Evolutionary conservation across 768 basidiomycete species (phyloP).

Genomic region (Tylopilus rubrobrunneus): DNA sequence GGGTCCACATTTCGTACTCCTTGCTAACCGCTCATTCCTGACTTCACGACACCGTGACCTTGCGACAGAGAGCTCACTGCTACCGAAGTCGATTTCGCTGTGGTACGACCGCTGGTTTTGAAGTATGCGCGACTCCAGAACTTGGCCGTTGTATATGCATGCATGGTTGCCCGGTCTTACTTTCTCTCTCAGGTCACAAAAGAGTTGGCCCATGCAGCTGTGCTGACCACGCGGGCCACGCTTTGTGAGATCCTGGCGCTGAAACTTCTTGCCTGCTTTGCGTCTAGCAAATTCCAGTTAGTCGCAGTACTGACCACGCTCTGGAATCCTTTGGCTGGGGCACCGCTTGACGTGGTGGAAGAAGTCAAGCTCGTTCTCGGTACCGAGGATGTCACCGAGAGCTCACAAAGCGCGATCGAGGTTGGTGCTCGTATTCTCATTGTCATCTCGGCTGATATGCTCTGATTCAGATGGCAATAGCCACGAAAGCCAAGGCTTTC

Average conservation of each 20-base stretch:
- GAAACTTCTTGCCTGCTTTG: constrained; percentile 76
- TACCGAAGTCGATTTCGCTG: constrained; percentile 75
- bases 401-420: constrained; percentile 82
- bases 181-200: constrained; percentile 66
- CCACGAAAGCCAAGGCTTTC: constrained; percentile 80
- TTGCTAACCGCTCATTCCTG: not conserved
- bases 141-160: constrained; percentile 70
- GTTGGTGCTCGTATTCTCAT: constrained; percentile 39
- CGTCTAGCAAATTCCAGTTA: constrained; percentile 70
- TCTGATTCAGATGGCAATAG: constrained; percentile 72
- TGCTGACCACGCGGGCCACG: constrained; percentile 68
- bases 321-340: constrained; percentile 85
- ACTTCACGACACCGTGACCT: not conserved
- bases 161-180: constrained; percentile 74
- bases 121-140: constrained; percentile 79
- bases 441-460: not conserved
- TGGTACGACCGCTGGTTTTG: constrained; percentile 72
- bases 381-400: constrained; percentile 52
- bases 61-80: constrained; percentile 69
- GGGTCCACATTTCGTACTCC: constrained; percentile 27
- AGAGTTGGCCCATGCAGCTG: constrained; percentile 72
- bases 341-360: constrained; percentile 59
- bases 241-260: constrained; percentile 88
- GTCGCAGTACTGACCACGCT: constrained; percentile 72
- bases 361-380: constrained; percentile 59